Evolutionary conservation across 495 filamentous ascomycete genomes (phyloP).

Genomic region (Barbatosphaeria neglecta): DNA sequence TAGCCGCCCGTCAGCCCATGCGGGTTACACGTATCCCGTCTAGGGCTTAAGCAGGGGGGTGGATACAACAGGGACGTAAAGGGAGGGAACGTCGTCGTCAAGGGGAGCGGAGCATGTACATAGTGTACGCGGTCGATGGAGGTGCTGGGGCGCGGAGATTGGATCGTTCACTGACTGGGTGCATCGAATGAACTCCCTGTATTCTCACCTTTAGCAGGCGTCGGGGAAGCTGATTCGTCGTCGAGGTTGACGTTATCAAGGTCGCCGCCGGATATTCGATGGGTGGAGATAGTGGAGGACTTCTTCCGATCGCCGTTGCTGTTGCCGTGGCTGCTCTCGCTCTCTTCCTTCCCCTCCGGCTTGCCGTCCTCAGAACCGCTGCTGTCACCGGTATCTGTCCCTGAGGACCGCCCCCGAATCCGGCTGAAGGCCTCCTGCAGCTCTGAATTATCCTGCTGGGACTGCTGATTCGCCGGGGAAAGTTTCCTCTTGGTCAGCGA

Average conservation of each 20-base stretch:
- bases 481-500: conserved; percentile 40
- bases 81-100: not conserved
- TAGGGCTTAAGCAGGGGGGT: no score
- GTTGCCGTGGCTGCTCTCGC: conserved; percentile 8
- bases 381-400: conserved; percentile 8
- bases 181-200: no score
- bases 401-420: not conserved
- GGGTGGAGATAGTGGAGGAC: conserved; percentile 47
- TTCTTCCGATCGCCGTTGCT: conserved; percentile 19
- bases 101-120: conserved; percentile 1
- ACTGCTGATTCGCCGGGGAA: conserved; percentile 13
- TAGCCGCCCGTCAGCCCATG: no score
- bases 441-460: not conserved
- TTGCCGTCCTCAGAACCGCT: conserved; percentile 5
- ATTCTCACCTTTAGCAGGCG: conserved; percentile 13
- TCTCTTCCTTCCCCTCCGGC: conserved; percentile 11
- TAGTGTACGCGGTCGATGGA: not conserved
- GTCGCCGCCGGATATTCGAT: conserved; percentile 43
- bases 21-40: no score
- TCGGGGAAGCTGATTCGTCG: conserved; percentile 30
- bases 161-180: no score
- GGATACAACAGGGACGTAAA: no score
- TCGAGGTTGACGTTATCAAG: conserved; percentile 62
- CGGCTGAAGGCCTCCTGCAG: not conserved
- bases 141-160: no score